phyloP scores from a whole-genome alignment of 2,329 filamentous ascomycete genomes.

The Ceratocystis huliohia region DNA sequence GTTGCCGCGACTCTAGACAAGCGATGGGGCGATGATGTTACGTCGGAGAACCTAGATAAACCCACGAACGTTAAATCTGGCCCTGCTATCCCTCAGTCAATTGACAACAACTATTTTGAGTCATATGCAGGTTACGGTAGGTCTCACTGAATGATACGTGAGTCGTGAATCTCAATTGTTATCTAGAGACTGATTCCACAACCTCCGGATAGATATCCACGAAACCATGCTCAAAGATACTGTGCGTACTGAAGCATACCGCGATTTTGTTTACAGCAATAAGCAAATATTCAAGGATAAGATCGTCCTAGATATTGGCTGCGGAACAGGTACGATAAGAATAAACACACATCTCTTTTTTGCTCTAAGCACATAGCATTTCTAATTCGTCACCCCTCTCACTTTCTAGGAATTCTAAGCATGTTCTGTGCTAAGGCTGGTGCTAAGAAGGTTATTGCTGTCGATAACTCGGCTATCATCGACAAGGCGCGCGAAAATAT shows the following conservation, averaged over 20 bases:
- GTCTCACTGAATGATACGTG: slow-evolving; percentile 21
- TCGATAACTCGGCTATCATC: slow-evolving; percentile 87
- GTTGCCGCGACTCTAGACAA: slow-evolving; percentile 55
- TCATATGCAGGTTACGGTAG: slow-evolving; percentile 49
- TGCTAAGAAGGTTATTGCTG: slow-evolving; percentile 72
- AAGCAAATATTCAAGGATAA: slow-evolving; percentile 78
- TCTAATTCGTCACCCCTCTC: neutral
- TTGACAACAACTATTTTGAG: slow-evolving; percentile 44
- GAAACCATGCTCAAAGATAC: slow-evolving; percentile 91
- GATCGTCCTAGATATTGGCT: slow-evolving; percentile 81
- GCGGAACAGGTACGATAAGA: slow-evolving; percentile 45
- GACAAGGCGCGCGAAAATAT: slow-evolving; percentile 75
- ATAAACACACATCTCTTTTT: neutral
- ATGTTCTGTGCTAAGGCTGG: slow-evolving; percentile 92
- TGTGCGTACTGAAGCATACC: slow-evolving; percentile 78
- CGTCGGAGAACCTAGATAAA: slow-evolving; percentile 28
- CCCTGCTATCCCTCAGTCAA: slow-evolving; percentile 26
- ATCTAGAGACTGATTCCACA: slow-evolving; percentile 1
- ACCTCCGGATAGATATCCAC: slow-evolving; percentile 59
- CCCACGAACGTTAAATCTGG: slow-evolving; percentile 25
- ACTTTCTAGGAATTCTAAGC: slow-evolving; percentile 57
- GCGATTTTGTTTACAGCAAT: slow-evolving; percentile 89
- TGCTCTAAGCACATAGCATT: neutral
- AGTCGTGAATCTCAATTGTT: neutral
- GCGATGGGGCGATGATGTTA: slow-evolving; percentile 44